Conservation (phyloP, 495 filamentous ascomycete genomes). For the Podospora pseudopauciseta region DNA sequence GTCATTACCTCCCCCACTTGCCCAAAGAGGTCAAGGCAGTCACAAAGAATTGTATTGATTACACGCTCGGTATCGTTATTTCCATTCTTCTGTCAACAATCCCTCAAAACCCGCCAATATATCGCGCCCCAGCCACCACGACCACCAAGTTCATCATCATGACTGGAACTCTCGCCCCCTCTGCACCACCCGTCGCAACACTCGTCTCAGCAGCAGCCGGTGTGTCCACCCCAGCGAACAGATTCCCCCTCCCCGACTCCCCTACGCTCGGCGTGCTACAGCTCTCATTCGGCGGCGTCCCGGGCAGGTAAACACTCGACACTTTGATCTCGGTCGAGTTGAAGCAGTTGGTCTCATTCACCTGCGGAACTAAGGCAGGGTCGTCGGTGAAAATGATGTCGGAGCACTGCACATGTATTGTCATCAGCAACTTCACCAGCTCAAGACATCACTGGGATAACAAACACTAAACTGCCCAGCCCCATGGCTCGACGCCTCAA, state of each 20-base stretch:
- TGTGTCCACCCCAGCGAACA: not conserved
- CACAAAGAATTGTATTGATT: not conserved
- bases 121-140: not conserved
- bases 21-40: not conserved
- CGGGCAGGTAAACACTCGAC: not conserved
- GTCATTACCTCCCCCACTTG: constrained; percentile 1
- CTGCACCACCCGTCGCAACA: not conserved
- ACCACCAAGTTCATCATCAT: not conserved
- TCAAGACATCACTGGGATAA: not conserved
- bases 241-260: not conserved
- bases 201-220: not conserved
- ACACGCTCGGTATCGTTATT: not conserved
- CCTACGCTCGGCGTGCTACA: not conserved
- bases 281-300: not conserved
- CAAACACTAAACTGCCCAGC: constrained; percentile 73
- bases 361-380: constrained; percentile 56
- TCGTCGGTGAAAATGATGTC: constrained; percentile 71
- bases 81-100: not conserved
- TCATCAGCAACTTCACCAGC: constrained; percentile 15
- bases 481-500: constrained; percentile 79
- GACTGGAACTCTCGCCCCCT: not conserved
- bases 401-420: constrained; percentile 60
- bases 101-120: not conserved
- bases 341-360: constrained; percentile 72
- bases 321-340: constrained; percentile 62